Evolutionary conservation across 768 basidiomycete genomes (phyloP), one percentile per base, ranked within the genome.

Genomic region (Lactarius quietus): DNA sequence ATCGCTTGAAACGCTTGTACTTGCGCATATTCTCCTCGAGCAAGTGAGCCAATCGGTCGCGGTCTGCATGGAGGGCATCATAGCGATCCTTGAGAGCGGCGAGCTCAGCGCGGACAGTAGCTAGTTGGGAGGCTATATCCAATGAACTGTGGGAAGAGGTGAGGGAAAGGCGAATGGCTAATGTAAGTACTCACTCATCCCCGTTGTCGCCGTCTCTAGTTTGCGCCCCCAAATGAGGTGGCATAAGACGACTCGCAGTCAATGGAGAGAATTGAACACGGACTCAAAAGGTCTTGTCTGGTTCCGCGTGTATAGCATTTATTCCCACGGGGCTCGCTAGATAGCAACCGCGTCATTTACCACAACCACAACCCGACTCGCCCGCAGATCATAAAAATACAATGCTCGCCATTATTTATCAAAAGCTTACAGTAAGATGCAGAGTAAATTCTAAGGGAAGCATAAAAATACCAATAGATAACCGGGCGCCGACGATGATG

Each of bases 1-100:
- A 67, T 36, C 33, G n/a, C 29, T 68, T 62, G 56, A 69, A 64
- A 8, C 66, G 59, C 35, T 59, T 68, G 20, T 33, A 69, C 45
- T 61, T 68, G 23, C 31, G 59, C 60, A 61, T 52, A 6, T 43
- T 61, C 38, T 38, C 41, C 48, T 20, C 48, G 8, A 65, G 4
- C 12, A 15, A n/a, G 18, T 41, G 23, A 15, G 38, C 26, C n/a
- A 65, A 20, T 4, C 38, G 60, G 39, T 65, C 55, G 33, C 60
- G 64, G 56, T 65, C 59, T 6, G 38, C 41, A 10, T 31, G 60
- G 55, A 65, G 64, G 38, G 55, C 64, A 53, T 65, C 60, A 23
- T 65, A 65, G 51, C 64, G 64, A 12, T 41, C 45, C 26, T 65
- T 60, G 18, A 65, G 60, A 23, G 54, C 23, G 14, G 48, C 36